Evolutionary conservation across 306 rosid species (phyloP).

Genomic region (Arachis stenosperma): DNA sequence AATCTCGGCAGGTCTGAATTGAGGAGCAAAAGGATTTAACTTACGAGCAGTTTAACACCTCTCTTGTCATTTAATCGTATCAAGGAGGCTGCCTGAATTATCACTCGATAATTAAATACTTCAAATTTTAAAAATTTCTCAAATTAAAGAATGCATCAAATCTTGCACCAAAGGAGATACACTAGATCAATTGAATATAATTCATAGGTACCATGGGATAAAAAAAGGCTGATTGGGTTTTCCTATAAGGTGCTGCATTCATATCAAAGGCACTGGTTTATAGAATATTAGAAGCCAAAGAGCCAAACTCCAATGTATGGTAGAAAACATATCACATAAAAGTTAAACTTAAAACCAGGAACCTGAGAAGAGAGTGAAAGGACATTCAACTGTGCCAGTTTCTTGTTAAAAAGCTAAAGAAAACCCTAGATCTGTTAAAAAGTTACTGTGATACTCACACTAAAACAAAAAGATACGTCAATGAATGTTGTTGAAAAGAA

Average conservation of each 20-base stretch:
- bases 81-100: slow-evolving; percentile 91
- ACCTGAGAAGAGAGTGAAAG: no score
- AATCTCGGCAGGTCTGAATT: slow-evolving; percentile 80
- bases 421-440: not conserved
- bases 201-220: slow-evolving; percentile 10
- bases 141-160: no score
- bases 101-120: slow-evolving; percentile 46
- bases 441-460: not conserved
- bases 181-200: slow-evolving; percentile 15
- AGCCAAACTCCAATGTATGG: slow-evolving; percentile 72
- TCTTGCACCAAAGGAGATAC: slow-evolving; percentile 20
- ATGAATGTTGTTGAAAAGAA: slow-evolving; percentile 7
- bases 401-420: no score
- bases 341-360: no score
- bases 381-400: no score
- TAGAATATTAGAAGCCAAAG: slow-evolving; percentile 55
- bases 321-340: not conserved
- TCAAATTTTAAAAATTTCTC: no score
- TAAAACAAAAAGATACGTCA: not conserved
- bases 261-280: slow-evolving; percentile 65
- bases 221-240: slow-evolving; percentile 41
- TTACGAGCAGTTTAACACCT: slow-evolving; percentile 80
- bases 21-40: slow-evolving; percentile 64
- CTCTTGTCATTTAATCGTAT: slow-evolving; percentile 39
- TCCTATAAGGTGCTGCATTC: slow-evolving; percentile 78